Evolutionary conservation across 306 rosid species (phyloP).

Genomic region (Pachyrhizus erosus): DNA sequence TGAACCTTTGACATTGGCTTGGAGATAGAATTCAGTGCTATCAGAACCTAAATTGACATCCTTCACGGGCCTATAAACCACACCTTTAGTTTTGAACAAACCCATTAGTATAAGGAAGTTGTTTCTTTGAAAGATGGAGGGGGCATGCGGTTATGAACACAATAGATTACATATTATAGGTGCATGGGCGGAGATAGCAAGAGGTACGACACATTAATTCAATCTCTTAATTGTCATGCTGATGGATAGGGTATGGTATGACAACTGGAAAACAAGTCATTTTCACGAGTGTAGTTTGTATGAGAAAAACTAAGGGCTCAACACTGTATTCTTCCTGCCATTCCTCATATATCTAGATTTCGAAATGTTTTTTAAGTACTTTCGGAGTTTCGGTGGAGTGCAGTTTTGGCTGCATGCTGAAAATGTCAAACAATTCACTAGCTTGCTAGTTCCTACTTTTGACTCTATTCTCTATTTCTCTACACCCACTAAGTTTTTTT

Average conservation of each 20-base stretch:
- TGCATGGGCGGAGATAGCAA: constrained; percentile 41
- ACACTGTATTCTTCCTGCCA: constrained; percentile 11
- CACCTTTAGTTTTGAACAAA: constrained; percentile 49
- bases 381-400: not conserved
- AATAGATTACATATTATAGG: not conserved
- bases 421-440: not conserved
- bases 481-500: not conserved
- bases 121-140: not conserved
- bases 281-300: constrained; percentile 35
- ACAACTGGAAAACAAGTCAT: constrained; percentile 44
- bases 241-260: constrained; percentile 11
- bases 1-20: constrained; percentile 83
- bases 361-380: not conserved
- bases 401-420: not conserved
- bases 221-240: constrained; percentile 10
- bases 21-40: constrained; percentile 73
- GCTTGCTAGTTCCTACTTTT: not conserved
- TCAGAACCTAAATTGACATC: constrained; percentile 65
- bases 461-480: not conserved
- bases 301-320: constrained; percentile 27
- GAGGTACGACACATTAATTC: constrained; percentile 5
- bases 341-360: constrained; percentile 13
- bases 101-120: constrained; percentile 49
- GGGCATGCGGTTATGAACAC: not conserved
- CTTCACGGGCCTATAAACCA: constrained; percentile 63